These are phyloP conservation scores for Desmodesmus armatus DNA, from an alignment of 139 green algal genomes.

Conservation along the genomic window DNA sequence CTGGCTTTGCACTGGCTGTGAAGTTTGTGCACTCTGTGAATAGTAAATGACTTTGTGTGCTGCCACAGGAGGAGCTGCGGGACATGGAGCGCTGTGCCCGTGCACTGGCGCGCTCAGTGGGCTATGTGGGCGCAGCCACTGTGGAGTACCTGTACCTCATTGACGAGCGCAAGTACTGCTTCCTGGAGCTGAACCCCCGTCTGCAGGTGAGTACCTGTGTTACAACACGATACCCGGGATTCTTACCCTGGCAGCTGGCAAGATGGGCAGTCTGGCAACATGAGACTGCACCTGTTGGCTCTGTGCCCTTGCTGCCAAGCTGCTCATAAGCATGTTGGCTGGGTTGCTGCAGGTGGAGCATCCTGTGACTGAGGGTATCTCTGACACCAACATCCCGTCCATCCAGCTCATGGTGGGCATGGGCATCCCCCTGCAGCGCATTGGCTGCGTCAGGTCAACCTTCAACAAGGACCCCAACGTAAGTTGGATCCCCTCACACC, in stretches of 20 bases:
- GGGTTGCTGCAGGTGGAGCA: constrained; percentile 93
- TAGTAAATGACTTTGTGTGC: too few relatives aligned
- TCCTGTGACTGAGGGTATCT: constrained; percentile 98
- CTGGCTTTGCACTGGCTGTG: too few relatives aligned
- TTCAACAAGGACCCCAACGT: constrained; percentile 70
- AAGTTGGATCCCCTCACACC: too few relatives aligned
- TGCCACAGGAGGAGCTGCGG: constrained; percentile 58
- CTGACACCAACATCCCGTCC: constrained; percentile 94
- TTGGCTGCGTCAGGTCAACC: constrained; percentile 87
- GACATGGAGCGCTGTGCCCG: constrained; percentile 91
- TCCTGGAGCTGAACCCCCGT: constrained; percentile 98
- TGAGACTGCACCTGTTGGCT: neutral
- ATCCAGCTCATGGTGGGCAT: constrained; percentile 92
- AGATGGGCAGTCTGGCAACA: too few relatives aligned
- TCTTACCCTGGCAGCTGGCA: too few relatives aligned
- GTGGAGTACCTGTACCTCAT: constrained; percentile 97
- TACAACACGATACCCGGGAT: too few relatives aligned
- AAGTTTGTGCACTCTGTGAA: too few relatives aligned
- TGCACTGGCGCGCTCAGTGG: constrained; percentile 88
- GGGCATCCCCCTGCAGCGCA: constrained; percentile 91
- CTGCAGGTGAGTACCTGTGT: constrained; percentile 90
- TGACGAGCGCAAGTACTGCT: constrained; percentile 90
- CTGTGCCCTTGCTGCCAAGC: neutral
- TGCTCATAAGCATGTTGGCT: too few relatives aligned
- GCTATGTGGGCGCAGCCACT: constrained; percentile 95